Conservation (phyloP, 2,329 filamentous ascomycete species). For the Fonsecaea pugnacius region DNA sequence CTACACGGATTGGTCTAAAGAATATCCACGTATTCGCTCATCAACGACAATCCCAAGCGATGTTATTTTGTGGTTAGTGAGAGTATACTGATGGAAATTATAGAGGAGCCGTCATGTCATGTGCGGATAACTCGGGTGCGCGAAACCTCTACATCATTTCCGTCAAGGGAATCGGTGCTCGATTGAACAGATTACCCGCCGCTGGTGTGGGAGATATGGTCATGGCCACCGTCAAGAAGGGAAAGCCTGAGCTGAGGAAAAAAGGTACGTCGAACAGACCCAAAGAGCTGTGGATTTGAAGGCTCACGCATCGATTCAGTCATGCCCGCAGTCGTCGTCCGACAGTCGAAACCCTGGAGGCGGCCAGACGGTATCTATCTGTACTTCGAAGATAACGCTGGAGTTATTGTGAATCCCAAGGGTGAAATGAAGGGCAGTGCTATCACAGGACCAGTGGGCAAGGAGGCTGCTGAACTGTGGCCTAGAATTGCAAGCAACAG, state of each 20-base stretch:
- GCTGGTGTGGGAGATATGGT: conserved; percentile 99
- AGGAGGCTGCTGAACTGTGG: conserved; percentile 99
- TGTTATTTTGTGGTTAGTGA: not conserved
- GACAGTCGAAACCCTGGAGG: conserved; percentile 99
- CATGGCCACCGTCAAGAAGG: conserved; percentile 99
- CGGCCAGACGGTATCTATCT: conserved; percentile 97
- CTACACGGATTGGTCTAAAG: not conserved
- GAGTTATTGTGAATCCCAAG: conserved; percentile 99
- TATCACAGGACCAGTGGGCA: conserved; percentile 98
- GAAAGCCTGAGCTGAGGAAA: conserved; percentile 99
- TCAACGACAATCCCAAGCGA: not conserved
- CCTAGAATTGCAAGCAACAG: conserved; percentile 99
- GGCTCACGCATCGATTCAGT: conserved; percentile 53
- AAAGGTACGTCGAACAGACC: conserved; percentile 58
- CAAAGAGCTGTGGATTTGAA: not conserved
- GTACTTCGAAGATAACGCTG: conserved; percentile 99
- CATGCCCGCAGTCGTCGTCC: conserved; percentile 98
- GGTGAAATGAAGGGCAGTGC: conserved; percentile 99
- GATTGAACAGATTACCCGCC: conserved; percentile 94
- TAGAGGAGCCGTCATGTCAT: conserved; percentile 99
- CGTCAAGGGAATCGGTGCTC: conserved; percentile 97
- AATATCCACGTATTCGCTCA: not conserved
- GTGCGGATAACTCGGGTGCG: conserved; percentile 98
- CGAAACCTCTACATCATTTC: conserved; percentile 99
- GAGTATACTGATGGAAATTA: conserved; percentile 31